A percentile compares a stretch with the other conserved stretches of the same genome.
These are phyloP conservation scores for Lippia alba DNA, from an alignment of 305 asterid genomes.

Conservation along the genomic window DNA sequence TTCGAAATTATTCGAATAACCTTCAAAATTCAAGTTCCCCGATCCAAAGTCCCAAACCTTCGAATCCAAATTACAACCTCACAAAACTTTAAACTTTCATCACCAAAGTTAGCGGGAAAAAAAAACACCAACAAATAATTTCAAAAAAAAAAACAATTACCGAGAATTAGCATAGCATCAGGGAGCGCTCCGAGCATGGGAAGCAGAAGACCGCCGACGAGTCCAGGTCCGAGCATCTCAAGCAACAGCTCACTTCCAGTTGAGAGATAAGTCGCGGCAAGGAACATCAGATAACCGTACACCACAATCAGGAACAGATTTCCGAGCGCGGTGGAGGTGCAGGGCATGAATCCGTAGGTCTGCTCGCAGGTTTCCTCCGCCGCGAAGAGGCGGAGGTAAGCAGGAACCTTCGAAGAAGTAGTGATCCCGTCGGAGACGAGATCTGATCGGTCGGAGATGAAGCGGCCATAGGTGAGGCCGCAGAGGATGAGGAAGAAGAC, in stretches of 20 bases:
- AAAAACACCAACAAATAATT: neutral
- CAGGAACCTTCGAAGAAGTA: slow-evolving; percentile 26
- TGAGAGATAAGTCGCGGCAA: slow-evolving; percentile 83
- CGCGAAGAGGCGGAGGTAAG: slow-evolving; percentile 49
- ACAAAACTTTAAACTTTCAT: neutral
- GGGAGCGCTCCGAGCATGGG: slow-evolving; percentile 98
- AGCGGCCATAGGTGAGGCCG: slow-evolving; percentile 57
- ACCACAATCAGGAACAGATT: slow-evolving; percentile 67
- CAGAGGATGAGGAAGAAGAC: slow-evolving; percentile 49
- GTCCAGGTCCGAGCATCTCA: slow-evolving; percentile 91
- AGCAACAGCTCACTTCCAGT: slow-evolving; percentile 93
- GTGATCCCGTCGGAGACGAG: slow-evolving; percentile 56
- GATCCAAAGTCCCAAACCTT: neutral
- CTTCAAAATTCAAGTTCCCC: neutral
- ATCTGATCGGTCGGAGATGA: slow-evolving; percentile 52
- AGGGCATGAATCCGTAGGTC: slow-evolving; percentile 90
- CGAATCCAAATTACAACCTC: neutral
- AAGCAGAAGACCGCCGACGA: slow-evolving; percentile 93
- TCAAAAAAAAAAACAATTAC: slow-evolving; percentile 39
- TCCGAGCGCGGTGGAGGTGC: slow-evolving; percentile 81
- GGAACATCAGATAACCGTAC: slow-evolving; percentile 88
- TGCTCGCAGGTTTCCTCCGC: slow-evolving; percentile 76
- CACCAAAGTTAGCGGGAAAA: neutral
- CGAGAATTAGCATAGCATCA: slow-evolving; percentile 93
- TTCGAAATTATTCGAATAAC: neutral